Evolutionary conservation across 2,329 filamentous ascomycete species (phyloP).

Genomic region (Tolypocladium ophioglossoides): DNA sequence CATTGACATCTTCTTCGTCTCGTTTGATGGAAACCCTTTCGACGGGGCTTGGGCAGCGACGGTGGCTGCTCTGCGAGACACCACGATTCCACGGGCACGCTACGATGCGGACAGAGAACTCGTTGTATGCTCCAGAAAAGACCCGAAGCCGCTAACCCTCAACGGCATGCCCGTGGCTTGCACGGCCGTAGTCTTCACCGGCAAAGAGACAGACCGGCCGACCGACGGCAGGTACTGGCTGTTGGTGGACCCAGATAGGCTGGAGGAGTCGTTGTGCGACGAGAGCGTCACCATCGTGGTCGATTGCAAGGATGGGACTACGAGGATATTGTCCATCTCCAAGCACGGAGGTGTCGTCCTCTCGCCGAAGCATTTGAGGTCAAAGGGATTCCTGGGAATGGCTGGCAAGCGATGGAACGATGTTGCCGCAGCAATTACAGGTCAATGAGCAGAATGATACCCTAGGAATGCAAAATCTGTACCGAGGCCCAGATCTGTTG

Average conservation of each 20-base stretch:
- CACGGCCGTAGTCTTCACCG: conserved; percentile 70
- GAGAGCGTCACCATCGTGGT: conserved; percentile 79
- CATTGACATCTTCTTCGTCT: conserved; percentile 90
- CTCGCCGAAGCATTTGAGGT: conserved; percentile 53
- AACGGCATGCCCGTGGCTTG: conserved; percentile 62
- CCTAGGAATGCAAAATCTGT: conserved; percentile 3
- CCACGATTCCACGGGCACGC: conserved; percentile 63
- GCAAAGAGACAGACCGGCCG: conserved; percentile 39
- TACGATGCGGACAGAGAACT: conserved; percentile 78
- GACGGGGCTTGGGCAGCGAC: conserved; percentile 84
- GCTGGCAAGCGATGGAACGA: conserved; percentile 24
- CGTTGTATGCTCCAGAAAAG: conserved; percentile 59
- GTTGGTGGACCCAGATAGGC: conserved; percentile 75
- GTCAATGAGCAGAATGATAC: conserved; percentile 19
- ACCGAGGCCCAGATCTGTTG: background rate
- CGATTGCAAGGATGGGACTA: conserved; percentile 44
- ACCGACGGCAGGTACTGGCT: conserved; percentile 55
- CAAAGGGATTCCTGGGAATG: conserved; percentile 41
- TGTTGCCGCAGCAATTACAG: conserved; percentile 20
- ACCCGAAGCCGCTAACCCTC: conserved; percentile 47
- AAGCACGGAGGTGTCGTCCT: conserved; percentile 72
- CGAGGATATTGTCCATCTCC: conserved; percentile 59
- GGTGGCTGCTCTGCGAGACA: conserved; percentile 69
- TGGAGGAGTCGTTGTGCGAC: conserved; percentile 77
- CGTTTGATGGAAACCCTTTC: conserved; percentile 82